Evolutionary conservation across 768 basidiomycete genomes (phyloP).

Genomic region (Lentinus tigrinus): DNA sequence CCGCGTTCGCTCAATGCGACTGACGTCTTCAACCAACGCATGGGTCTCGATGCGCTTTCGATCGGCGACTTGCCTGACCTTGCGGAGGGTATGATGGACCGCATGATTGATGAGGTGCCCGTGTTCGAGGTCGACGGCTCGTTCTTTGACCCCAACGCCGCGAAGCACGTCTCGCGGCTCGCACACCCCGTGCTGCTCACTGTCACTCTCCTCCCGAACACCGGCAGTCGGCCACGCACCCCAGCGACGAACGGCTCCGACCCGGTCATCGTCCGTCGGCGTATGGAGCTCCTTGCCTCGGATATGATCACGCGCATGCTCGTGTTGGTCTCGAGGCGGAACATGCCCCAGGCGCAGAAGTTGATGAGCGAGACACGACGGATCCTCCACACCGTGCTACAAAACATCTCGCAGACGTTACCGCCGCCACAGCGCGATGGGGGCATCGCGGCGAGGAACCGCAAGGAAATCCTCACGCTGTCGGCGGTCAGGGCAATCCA

Average conservation of each 20-base stretch:
- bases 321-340: constrained; percentile 88
- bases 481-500: constrained; percentile 78
- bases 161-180: constrained; percentile 82
- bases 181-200: constrained; percentile 94
- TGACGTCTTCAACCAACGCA: constrained; percentile 83
- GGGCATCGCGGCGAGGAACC: constrained; percentile 57
- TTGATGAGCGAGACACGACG: constrained; percentile 89
- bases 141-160: constrained; percentile 88
- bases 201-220: constrained; percentile 77
- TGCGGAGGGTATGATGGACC: constrained; percentile 90
- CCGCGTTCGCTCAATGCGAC: constrained; percentile 66
- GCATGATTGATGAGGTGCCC: constrained; percentile 97
- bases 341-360: constrained; percentile 86
- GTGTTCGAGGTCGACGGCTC: constrained; percentile 95
- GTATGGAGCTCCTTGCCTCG: constrained; percentile 94
- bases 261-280: constrained; percentile 84
- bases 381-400: constrained; percentile 88
- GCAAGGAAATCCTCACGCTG: constrained; percentile 75
- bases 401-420: constrained; percentile 75
- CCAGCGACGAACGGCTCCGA: constrained; percentile 58
- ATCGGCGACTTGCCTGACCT: constrained; percentile 76
- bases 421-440: constrained; percentile 48
- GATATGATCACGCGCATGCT: constrained; percentile 97
- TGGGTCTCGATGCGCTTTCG: constrained; percentile 74
- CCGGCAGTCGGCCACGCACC: constrained; percentile 34